Percentiles rank a stretch among this genome's conserved stretches.
phyloP scores from a whole-genome alignment of 2,329 filamentous ascomycete genomes.

The Gremmenia infestans region DNA sequence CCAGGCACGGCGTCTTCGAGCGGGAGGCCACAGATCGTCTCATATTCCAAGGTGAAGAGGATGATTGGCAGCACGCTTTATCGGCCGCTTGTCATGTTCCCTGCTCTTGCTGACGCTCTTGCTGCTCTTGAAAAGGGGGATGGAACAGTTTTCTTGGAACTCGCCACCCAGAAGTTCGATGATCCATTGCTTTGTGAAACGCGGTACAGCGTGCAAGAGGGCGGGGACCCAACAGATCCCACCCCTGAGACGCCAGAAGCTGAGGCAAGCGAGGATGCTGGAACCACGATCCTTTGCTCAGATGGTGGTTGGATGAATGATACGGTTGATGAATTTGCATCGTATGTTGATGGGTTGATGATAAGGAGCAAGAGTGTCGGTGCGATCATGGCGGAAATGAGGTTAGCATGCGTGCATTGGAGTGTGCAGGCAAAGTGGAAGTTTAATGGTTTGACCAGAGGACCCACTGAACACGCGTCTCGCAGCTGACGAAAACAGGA shows the following conservation, averaged over 20 bases:
- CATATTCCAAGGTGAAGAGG: conserved; percentile 25
- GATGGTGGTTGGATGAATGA: conserved; percentile 22
- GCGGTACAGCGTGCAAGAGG: background rate
- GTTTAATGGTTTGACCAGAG: conserved; percentile 15
- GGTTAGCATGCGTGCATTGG: conserved; percentile 33
- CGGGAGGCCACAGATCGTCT: conserved; percentile 24
- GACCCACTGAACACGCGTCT: no score
- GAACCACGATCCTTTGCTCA: conserved; percentile 26
- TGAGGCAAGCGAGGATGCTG: conserved; percentile 22
- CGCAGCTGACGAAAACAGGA: conserved; percentile 15
- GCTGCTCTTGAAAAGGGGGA: conserved; percentile 34
- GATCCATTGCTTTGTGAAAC: conserved; percentile 13
- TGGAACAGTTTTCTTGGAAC: conserved; percentile 35
- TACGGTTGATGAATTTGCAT: conserved; percentile 21
- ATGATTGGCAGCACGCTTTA: conserved; percentile 28
- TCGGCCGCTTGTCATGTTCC: conserved; percentile 27
- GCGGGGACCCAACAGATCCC: background rate
- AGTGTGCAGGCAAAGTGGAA: conserved; percentile 29
- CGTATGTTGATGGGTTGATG: conserved; percentile 20
- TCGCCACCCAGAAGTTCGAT: conserved; percentile 4
- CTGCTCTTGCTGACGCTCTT: conserved; percentile 24
- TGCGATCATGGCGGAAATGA: conserved; percentile 38
- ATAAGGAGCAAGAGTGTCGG: conserved; percentile 40
- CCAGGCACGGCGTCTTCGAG: conserved; percentile 1
- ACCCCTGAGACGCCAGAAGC: conserved; percentile 8